Percentiles rank a stretch among this genome's conserved stretches.
Evolutionary conservation across 805 yeast genomes (phyloP).

Genomic region (Nakazawaea populi): DNA sequence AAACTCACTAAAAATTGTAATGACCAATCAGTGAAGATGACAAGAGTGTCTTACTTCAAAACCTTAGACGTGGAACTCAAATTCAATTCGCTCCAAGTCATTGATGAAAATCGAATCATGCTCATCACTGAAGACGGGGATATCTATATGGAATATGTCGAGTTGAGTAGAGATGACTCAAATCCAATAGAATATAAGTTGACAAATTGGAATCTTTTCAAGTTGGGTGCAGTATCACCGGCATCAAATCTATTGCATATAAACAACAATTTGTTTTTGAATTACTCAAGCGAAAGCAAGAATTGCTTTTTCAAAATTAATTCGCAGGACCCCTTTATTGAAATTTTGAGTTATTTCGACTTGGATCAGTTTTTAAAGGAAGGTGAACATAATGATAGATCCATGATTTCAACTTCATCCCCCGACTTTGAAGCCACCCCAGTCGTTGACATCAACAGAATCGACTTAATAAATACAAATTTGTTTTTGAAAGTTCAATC

Average conservation of each 20-base stretch:
- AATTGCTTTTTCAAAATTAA: conserved; percentile 5
- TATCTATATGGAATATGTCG: neutral
- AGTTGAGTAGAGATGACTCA: neutral
- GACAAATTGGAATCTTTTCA: conserved; percentile 1
- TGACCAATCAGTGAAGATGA: neutral
- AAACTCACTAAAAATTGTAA: neutral
- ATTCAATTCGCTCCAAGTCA: neutral
- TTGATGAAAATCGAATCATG: conserved; percentile 2
- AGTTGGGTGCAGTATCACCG: neutral
- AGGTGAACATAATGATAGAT: neutral
- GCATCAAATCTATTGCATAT: neutral
- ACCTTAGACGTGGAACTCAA: neutral
- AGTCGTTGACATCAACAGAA: neutral
- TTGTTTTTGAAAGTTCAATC: conserved; percentile 2
- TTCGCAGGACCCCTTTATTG: neutral
- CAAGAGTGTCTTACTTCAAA: conserved; percentile 6
- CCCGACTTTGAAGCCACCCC: neutral
- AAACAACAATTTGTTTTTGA: conserved; percentile 3
- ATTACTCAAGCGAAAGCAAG: neutral
- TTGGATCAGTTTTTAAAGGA: neutral
- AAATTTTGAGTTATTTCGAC: conserved; percentile 4
- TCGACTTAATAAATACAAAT: neutral
- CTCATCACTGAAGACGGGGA: conserved; percentile 1
- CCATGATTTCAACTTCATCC: neutral
- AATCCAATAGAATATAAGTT: neutral